These are phyloP conservation scores for Hyphodiscus hymeniophilus DNA, from an alignment of 495 filamentous ascomycete genomes.

Conservation along the genomic window DNA sequence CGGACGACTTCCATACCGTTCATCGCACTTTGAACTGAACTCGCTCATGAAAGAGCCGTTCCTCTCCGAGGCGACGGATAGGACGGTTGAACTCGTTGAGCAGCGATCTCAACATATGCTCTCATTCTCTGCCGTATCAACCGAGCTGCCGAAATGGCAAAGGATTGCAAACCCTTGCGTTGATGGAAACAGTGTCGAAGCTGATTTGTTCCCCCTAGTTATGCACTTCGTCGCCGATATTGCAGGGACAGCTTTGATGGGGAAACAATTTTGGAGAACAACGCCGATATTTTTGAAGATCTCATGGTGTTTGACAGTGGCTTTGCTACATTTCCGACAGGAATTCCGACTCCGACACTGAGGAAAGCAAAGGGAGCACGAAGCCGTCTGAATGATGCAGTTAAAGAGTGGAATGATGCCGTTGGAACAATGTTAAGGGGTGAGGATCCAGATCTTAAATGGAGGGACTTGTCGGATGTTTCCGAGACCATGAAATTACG, in stretches of 20 bases:
- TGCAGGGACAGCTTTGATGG: not conserved
- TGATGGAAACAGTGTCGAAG: not conserved
- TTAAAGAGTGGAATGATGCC: not conserved
- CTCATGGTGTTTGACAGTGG: not conserved
- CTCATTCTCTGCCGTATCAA: constrained; percentile 11
- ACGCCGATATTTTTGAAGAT: not conserved
- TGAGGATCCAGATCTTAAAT: not conserved
- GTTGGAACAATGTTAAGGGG: not conserved
- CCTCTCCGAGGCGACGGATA: not conserved
- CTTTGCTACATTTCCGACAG: not conserved
- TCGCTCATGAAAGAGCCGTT: not conserved
- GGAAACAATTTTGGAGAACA: not conserved
- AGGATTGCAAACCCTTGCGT: not conserved
- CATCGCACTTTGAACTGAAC: not conserved
- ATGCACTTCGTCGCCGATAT: constrained; percentile 1
- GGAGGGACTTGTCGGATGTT: not conserved
- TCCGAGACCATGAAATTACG: constrained; percentile 4
- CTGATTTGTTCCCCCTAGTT: not conserved
- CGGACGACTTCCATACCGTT: not conserved
- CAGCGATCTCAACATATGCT: not conserved
- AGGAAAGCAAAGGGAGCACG: not conserved
- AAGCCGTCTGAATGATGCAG: not conserved
- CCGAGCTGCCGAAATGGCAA: not conserved
- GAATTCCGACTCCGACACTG: not conserved
- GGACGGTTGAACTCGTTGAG: not conserved